Evolutionary conservation across 2,329 filamentous ascomycete species (phyloP).

Genomic region (Thelonectria rubi): DNA sequence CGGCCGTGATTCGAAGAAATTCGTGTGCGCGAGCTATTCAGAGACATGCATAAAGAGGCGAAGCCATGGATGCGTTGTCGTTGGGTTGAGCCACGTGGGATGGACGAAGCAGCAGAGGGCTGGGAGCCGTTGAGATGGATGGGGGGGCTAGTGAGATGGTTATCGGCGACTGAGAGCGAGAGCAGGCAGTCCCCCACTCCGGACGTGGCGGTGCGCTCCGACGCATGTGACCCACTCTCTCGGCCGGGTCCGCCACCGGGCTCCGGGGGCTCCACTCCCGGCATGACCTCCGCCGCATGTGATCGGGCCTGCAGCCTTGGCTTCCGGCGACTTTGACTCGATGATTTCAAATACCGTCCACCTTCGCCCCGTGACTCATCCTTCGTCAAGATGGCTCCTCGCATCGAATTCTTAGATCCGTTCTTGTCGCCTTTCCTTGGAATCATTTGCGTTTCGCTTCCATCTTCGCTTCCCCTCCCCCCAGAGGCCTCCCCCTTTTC

Average conservation of each 20-base stretch:
- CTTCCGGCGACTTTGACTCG: slow-evolving; percentile 27
- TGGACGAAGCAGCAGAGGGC: too few relatives aligned
- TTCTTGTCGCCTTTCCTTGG: neutral
- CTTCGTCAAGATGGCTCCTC: neutral
- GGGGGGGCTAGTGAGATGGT: slow-evolving; percentile 8
- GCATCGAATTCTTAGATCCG: neutral
- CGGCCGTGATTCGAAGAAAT: slow-evolving; percentile 15
- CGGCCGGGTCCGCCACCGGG: slow-evolving; percentile 38
- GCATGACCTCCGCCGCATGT: slow-evolving; percentile 35
- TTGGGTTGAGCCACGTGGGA: slow-evolving; percentile 37
- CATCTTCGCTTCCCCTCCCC: slow-evolving; percentile 1
- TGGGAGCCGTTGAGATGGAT: slow-evolving; percentile 1
- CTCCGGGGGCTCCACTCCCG: slow-evolving; percentile 34
- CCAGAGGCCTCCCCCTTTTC: slow-evolving; percentile 20
- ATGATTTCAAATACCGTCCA: slow-evolving; percentile 14
- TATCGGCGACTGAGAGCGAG: neutral
- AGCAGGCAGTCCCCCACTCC: neutral
- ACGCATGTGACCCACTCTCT: slow-evolving; percentile 24
- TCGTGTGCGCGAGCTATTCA: slow-evolving; percentile 26
- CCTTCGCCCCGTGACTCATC: slow-evolving; percentile 15
- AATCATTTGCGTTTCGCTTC: neutral
- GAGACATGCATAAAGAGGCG: slow-evolving; percentile 31
- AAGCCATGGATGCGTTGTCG: slow-evolving; percentile 26
- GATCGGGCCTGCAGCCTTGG: slow-evolving; percentile 35
- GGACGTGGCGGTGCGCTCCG: slow-evolving; percentile 31